Conservation (phyloP, 768 basidiomycete genomes). For the Pulveroboletus sp. region DNA sequence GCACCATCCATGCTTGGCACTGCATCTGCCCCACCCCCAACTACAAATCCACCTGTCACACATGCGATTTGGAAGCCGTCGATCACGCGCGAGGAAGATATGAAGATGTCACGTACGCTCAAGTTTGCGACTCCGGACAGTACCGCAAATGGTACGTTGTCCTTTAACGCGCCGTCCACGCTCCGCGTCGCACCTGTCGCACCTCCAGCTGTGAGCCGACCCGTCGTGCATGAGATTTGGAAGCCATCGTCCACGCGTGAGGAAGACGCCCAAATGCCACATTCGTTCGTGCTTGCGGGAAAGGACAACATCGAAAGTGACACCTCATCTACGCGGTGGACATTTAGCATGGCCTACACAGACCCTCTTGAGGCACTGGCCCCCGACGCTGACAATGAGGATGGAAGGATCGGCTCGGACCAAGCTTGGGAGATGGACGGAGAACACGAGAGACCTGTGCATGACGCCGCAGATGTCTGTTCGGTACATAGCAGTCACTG, state of each 20-base stretch:
- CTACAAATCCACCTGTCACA: constrained; percentile 17
- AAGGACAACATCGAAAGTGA: constrained; percentile 47
- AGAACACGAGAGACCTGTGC: constrained; percentile 17
- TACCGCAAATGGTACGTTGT: no score
- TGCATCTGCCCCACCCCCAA: no score
- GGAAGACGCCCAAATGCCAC: constrained; percentile 11
- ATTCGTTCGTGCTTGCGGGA: constrained; percentile 37
- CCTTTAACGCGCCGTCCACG: no score
- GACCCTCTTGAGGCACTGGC: constrained; percentile 18
- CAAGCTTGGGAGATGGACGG: constrained; percentile 22
- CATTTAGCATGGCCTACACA: constrained; percentile 36
- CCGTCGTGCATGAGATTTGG: no score
- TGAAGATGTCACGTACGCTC: constrained; percentile 19
- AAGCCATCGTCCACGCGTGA: no score
- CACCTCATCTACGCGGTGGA: constrained; percentile 40
- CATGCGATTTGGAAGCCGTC: constrained; percentile 50
- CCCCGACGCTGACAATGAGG: constrained; percentile 20
- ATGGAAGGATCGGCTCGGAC: constrained; percentile 25
- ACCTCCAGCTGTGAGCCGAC: no score
- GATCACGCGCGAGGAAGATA: constrained; percentile 42
- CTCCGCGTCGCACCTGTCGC: no score
- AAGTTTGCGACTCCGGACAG: no score
- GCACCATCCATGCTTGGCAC: no score
- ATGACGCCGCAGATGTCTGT: constrained; percentile 24
- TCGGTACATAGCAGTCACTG: constrained; percentile 1